Conservation (phyloP, 805 yeast genomes). For the Candida nonsorbophila region DNA sequence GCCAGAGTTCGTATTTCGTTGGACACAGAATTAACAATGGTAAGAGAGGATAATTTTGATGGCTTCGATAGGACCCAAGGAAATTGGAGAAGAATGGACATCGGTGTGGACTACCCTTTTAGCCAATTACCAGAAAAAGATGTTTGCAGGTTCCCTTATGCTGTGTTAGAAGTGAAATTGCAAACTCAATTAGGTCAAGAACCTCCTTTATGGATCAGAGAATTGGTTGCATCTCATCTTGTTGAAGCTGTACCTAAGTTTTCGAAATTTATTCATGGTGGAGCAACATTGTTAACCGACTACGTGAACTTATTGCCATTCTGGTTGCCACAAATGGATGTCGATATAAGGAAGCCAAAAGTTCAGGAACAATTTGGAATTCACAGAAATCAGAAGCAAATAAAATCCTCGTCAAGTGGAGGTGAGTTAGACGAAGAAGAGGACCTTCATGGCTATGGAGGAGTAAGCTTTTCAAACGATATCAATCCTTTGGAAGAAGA, state of each 20-base stretch:
- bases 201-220: conserved; percentile 97
- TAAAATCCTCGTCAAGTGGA: conserved; percentile 40
- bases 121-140: conserved; percentile 78
- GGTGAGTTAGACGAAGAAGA: conserved; percentile 70
- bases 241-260: conserved; percentile 98
- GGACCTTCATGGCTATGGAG: conserved; percentile 20
- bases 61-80: conserved; percentile 84
- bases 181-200: conserved; percentile 99
- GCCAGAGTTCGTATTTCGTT: conserved; percentile 98
- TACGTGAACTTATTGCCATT: conserved; percentile 83
- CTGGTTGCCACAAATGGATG: conserved; percentile 97
- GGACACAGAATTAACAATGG: conserved; percentile 96
- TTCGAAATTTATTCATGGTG: conserved; percentile 95
- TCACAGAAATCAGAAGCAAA: conserved; percentile 32
- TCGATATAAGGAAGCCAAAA: conserved; percentile 89
- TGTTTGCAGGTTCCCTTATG: conserved; percentile 92
- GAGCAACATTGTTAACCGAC: conserved; percentile 85
- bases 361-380: conserved; percentile 57
- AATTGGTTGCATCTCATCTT: conserved; percentile 82
- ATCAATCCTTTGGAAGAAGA: conserved; percentile 45
- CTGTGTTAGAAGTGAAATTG: conserved; percentile 92
- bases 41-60: conserved; percentile 95
- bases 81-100: conserved; percentile 98
- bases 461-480: conserved; percentile 41
- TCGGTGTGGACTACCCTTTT: conserved; percentile 97